Conservation (phyloP, 2,329 filamentous ascomycete species). For the Paecilomyces variotii region DNA sequence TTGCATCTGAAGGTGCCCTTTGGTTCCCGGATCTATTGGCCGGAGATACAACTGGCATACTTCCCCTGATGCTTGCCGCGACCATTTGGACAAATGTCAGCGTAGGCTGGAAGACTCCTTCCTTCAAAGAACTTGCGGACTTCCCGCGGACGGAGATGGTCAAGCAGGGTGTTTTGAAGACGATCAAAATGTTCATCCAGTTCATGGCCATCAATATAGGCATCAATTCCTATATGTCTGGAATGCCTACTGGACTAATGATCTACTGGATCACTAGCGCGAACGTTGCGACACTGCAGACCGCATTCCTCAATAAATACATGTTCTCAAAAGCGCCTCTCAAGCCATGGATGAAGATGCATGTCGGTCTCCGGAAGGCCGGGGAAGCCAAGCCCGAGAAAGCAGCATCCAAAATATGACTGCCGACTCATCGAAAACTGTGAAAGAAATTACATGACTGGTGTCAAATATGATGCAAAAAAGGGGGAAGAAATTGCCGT, state of each 20-base stretch:
- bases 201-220: slow-evolving; percentile 34
- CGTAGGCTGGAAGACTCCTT: slow-evolving; percentile 18
- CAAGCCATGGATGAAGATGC: slow-evolving; percentile 21
- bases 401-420: neutral
- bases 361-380: slow-evolving; percentile 17
- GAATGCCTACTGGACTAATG: slow-evolving; percentile 39
- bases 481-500: neutral
- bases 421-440: neutral
- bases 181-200: slow-evolving; percentile 25
- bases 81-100: slow-evolving; percentile 43
- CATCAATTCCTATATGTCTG: slow-evolving; percentile 16
- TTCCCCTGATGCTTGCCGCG: slow-evolving; percentile 43
- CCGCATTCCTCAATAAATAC: slow-evolving; percentile 28
- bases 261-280: slow-evolving; percentile 45
- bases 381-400: slow-evolving; percentile 5
- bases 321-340: slow-evolving; percentile 29
- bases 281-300: slow-evolving; percentile 34
- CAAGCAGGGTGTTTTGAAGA: slow-evolving; percentile 13
- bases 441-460: neutral
- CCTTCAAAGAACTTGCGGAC: slow-evolving; percentile 15
- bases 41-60: slow-evolving; percentile 43
- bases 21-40: slow-evolving; percentile 53
- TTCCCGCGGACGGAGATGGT: slow-evolving; percentile 19
- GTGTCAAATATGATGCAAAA: neutral
- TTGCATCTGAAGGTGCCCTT: slow-evolving; percentile 50